Base-by-base conservation (phyloP, 331 rosid species). In the Rhamnella rubrinervis region DNA sequence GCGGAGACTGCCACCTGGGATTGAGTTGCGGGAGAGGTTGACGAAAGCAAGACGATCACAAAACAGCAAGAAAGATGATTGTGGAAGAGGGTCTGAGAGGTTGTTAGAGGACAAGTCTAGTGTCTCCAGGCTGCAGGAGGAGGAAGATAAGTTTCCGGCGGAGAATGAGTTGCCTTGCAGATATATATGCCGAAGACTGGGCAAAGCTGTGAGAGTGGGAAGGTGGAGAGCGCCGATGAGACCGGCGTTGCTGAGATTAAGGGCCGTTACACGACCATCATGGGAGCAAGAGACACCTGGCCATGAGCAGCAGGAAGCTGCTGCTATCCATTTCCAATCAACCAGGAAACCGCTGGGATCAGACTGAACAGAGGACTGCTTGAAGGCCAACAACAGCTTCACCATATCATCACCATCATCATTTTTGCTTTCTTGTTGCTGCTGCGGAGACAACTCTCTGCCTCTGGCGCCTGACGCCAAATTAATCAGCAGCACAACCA, bases 91-190 rank as follows among this genome's bases (percentile, higher is more conserved):
- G 13, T 68, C 84, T 1, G 92, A 74, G 63, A 86, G 38, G 75
- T 84, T 82, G 87, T 83, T 89, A 31, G 72, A 62, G 8, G 96
- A 89, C 67, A 89, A 63, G 85, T 89, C 90, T 12, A 89, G 76
- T 2, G 75, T 73, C 37, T 70, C 67, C 25, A 89, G 82, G 9
- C 61, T 15, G 49, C 89, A 88, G 1, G 70, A 40, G 18, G 69
- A 49, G 28, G 67, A 67, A 7, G 77, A 31, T 55, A 80, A 68
- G 67, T 84, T 81, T 12, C 67, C 77, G 7, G 67, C 44, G 1
- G 78, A 40, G 86, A 89, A 89, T 14, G 69, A 76, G 44, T 89
- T 89, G 55, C 59, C 79, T 47, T 66, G 82, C 25, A 89, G 41
- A 8, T 67, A 1, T 7, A 89, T 82, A 38, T 58, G 62, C 35